Base-by-base conservation (phyloP, 108 stramenopile genomes). In the Licmophora abbreviata region DNA sequence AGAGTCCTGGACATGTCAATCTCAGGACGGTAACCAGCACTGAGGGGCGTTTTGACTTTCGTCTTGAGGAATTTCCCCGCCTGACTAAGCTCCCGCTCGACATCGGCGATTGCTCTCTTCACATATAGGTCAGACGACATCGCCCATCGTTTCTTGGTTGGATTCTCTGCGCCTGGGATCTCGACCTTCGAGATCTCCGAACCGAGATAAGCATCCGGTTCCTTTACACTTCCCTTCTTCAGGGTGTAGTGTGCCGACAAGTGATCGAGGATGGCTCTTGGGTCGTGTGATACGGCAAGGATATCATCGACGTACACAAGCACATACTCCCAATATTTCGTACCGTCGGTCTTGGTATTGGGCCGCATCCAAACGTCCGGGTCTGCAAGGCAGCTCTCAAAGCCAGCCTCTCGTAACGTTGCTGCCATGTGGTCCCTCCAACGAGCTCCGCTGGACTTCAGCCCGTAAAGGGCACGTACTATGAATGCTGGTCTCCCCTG, bases 261-360 rank as follows among this genome's bases (percentile, higher is more conserved):
- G 3, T 33, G 10, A 3, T 53, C 22, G 29, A 68, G 23, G 33
- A 45, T 11, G 21, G 5, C 23, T 3, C 33, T 27, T 18, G 59
- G 59, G 3, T 56, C 43, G 14, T 4, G 12, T 3, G 44, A 46
- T 3, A 55, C n/a, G 0, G 35, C 17, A 12, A 74, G 37, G 0
- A 63, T 29, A 44, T 69, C 63, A 42, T 69, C 67, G 1, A 59
- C 59, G 48, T 74, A 61, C 10, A 69, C 29, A 1, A 68, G 17
- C 10, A 73, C 37, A 31, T 64, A 64, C 37, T 73, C 62, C 23
- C 58, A 63, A 37, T 64, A 59, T n/a, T 48, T 17, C 3, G 12
- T 30, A 0, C 63, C 58, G 59, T 70, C 56, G 10, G 21, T 43
- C 38, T 36, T 51, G 1, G 21, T 38, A 2, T 64, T 34, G 8